Base-by-base conservation (phyloP, 768 basidiomycete genomes). In the Clitopilus hobsonii region DNA sequence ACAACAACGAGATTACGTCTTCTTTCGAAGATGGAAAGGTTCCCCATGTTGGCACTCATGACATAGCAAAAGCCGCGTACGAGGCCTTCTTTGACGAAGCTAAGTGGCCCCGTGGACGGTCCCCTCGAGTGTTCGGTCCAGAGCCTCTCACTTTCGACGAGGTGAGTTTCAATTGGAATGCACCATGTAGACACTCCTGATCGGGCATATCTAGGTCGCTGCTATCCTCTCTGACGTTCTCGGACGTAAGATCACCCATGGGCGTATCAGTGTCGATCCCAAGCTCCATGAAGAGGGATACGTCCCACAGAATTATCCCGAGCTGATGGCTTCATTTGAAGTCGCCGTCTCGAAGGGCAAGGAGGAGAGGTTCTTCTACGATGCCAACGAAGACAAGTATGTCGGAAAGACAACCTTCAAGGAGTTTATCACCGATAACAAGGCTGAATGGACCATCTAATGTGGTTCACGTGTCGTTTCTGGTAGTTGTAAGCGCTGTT, bases 21-120 rank as follows among this genome's bases (percentile, higher is more conserved):
- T 60, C 61, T 0, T 49, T 63, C 2, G 58, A 50, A 23, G 62
- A 67, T 28, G 67, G 66, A 1, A 51, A 55, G 10, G 36, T 68
- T 8, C 61, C 65, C 0, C 67, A 55, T 27, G 55, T 69, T 16
- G 65, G 65, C 20, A 60, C 58, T 7, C 64, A 68, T 24, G 68
- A 69, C 53, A 65, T 71, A 22, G 69, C 67, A 18, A 58, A 69
- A 22, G 60, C 61, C 5, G 68, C 66, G 22, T 51, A 28, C 16
- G 54, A 61, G 56, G 57, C 61, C 11, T 65, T 66, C 8, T 58
- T 70, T 5, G 57, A 56, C 22, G 60, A 62, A n/a, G n/a, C 32
- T 36, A 16, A 56, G 38, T 58, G 10, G 53, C 60, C 22, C 53
- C 51, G 7, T 58, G 63, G 38, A 54, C 53, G 4, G 58, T 59